Evolutionary conservation across 1,139 yeast species (phyloP).

Genomic region (Lodderomyces beijingensis): DNA sequence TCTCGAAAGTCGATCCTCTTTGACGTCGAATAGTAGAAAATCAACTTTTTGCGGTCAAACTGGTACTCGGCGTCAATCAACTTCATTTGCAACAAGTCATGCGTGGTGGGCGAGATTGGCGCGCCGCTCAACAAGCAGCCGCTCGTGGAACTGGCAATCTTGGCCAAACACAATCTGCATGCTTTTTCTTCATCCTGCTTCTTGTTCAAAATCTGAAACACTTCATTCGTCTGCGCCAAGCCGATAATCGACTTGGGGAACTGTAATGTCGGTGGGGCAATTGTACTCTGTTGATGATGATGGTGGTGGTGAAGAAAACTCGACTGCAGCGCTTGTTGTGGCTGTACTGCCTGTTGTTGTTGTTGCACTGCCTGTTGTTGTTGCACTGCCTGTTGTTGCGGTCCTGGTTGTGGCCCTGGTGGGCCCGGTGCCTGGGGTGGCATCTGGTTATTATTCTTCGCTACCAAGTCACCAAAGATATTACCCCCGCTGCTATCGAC

Average conservation of each 20-base stretch:
- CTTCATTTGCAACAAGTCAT: conserved; percentile 34
- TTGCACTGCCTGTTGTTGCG: not conserved
- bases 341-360: conserved; percentile 2
- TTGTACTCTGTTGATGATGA: conserved; percentile 9
- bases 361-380: conserved; percentile 3
- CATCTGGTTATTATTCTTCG: conserved; percentile 15
- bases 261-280: conserved; percentile 42
- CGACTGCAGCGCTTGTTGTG: conserved; percentile 2
- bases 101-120: conserved; percentile 14
- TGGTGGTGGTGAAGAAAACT: conserved; percentile 1
- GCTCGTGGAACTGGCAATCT: conserved; percentile 43
- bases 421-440: conserved; percentile 5
- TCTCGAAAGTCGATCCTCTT: conserved; percentile 91
- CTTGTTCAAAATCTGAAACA: conserved; percentile 55
- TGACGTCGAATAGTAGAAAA: conserved; percentile 73
- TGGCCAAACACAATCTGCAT: conserved; percentile 54
- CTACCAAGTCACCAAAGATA: conserved; percentile 21
- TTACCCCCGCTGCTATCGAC: conserved; percentile 12
- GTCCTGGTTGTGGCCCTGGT: not conserved
- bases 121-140: conserved; percentile 10
- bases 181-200: conserved; percentile 72
- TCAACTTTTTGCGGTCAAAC: conserved; percentile 89
- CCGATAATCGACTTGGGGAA: conserved; percentile 76
- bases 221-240: conserved; percentile 60
- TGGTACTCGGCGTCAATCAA: conserved; percentile 85